Evolutionary conservation across 129 eudicot genomes (phyloP), one percentile per base, ranked within the genome.

Genomic region (carrot (Daucus carota)): DNA sequence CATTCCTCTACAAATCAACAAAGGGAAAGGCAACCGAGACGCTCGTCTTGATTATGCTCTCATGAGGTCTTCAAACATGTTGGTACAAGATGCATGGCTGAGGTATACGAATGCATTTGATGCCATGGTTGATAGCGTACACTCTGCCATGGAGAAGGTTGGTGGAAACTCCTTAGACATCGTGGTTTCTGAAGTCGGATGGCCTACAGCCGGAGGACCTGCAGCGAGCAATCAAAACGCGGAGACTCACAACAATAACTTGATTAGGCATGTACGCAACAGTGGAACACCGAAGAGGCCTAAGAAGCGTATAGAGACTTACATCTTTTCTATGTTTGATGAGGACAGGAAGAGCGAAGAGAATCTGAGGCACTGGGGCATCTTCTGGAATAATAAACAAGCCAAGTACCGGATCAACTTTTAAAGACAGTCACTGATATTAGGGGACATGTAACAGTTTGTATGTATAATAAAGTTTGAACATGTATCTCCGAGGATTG

Each of bases 261-360:
- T 84, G 84, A 54, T 84, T 26, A 43, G 36, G 3, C 81, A 76
- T 44, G 87, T 84, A 5, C 40, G 43, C 73, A 52, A 17, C 16
- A 5, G 6, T n/a, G 81, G 87, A 8, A 76, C 87, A 1, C 87
- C 87, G 0, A 76, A 65, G 46, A 92, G 80, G 80, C 96, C 87
- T 0, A 68, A 81, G 26, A 82, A 57, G 76, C 45, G 76, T 6
- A 77, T 87, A 1, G 85, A 92, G 59, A 70, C 92, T 15, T 87
- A 83, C 66, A 74, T 89, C 40, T 92, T 87, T 74, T 86, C 83
- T 5, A 73, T 92, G 87, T 78, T 85, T 59, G 83, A 92, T 82
- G 96, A 89, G 60, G 67, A 84, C 76, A 43, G 1, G 70, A 87
- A 87, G 80, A 11, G 0, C 18, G 82, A 74, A 0, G 81, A 77